A percentile compares a stretch with the other conserved stretches of the same genome.
Evolutionary conservation across 768 basidiomycete genomes (phyloP).

Genomic region (Gloeopeniophorella convolvens): DNA sequence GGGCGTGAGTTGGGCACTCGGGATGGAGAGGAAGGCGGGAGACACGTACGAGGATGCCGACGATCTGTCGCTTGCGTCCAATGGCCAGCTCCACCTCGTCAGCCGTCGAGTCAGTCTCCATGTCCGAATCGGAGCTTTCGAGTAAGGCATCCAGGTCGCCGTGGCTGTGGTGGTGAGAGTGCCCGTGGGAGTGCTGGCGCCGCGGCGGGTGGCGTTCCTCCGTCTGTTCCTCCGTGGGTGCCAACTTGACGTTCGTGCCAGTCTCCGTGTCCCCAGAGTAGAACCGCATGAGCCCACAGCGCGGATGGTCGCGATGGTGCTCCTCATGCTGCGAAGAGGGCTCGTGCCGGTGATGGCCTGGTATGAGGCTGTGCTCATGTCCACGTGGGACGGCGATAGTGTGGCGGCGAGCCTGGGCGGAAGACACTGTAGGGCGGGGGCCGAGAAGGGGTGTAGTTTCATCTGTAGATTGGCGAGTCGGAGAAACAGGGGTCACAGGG

Average conservation of each 20-base stretch:
- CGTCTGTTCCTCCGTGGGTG: neutral
- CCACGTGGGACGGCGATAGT: neutral
- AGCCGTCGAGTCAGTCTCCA: conserved; percentile 1
- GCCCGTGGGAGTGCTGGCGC: neutral
- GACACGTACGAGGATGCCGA: conserved; percentile 61
- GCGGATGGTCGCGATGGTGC: conserved; percentile 21
- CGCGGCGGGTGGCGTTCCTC: neutral
- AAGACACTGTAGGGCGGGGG: neutral
- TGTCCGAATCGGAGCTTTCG: neutral
- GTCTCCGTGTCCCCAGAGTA: neutral
- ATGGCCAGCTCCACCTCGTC: conserved; percentile 29
- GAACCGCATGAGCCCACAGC: neutral
- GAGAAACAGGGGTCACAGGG: neutral
- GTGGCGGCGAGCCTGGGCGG: neutral
- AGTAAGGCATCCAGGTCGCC: conserved; percentile 18
- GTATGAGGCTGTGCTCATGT: conserved; percentile 14
- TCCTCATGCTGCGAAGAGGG: conserved; percentile 22
- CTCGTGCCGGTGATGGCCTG: conserved; percentile 35
- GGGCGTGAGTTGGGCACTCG: neutral
- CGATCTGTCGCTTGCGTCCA: conserved; percentile 56
- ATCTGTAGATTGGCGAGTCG: neutral
- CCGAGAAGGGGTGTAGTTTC: conserved; percentile 12
- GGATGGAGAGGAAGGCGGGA: neutral
- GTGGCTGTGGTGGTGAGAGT: conserved; percentile 4
- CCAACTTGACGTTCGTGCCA: neutral